Evolutionary conservation across 2,329 filamentous ascomycete genomes (phyloP), one percentile per base, ranked within the genome.

Genomic region (Colletotrichum australisinense): DNA sequence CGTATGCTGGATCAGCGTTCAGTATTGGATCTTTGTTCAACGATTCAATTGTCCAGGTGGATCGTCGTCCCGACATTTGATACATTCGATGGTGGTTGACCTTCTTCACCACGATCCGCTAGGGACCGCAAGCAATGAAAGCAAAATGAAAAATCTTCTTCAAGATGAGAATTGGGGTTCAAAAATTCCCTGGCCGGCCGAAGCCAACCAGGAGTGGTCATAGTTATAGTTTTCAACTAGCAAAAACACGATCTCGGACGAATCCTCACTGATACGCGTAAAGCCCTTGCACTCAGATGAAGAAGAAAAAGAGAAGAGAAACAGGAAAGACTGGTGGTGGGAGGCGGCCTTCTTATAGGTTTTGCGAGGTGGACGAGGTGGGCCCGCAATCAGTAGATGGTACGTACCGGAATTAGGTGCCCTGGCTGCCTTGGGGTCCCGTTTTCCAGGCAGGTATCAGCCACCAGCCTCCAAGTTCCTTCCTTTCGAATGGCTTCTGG

Each of bases 191-290:
- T 89, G 86, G 85, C 90, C 89, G 88, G 87, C 89, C 86, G 87
- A 88, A 89, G 89, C 92, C 90, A 89, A 88, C 79, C 85, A 88
- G 87, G 87, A 35, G 32, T 35, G 32, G 32, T 35, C 32, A 35
- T 35, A 35, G 32, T 35, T 35, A 35, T 93, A 94, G 92, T 93
- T 94, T 93, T 93, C 92, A 94, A 94, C 92, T 94, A 94, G 93
- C 93, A 94, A 94, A 93, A 94, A 94, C 89, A 90, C 90, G 89
- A 90, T 91, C 92, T 95, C 93, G 91, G 93, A 94, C 91, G 90
- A 92, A 92, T 94, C 93, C 91, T 95, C 93, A 95, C 91, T 93
- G 92, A 90, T 90, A 92, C 90, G 90, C 91, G 89, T 94, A 93
- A 93, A 90, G 92, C 93, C 92, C 91, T 85, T 92, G 91, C 92